Conservation (phyloP, 2,329 filamentous ascomycete genomes). For the Cladosporium sp. region DNA sequence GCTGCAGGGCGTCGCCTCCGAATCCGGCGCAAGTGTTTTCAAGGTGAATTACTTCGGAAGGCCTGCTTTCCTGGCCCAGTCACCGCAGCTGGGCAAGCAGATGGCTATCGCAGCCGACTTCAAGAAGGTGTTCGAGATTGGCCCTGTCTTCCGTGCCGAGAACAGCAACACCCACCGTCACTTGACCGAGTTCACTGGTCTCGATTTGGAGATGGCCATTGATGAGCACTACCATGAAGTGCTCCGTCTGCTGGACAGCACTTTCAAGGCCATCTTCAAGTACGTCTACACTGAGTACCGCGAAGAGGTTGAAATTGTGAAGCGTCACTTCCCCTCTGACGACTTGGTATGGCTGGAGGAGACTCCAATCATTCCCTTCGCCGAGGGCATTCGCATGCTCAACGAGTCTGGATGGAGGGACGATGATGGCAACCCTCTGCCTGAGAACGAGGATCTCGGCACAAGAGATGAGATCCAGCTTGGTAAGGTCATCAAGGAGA, state of each 20-base stretch:
- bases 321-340: conserved; percentile 78
- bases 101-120: conserved; percentile 90
- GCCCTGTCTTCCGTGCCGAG: conserved; percentile 87
- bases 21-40: conserved; percentile 89
- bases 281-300: conserved; percentile 65
- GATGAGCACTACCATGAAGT: conserved; percentile 88
- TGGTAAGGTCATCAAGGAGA: conserved; percentile 78
- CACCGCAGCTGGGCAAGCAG: conserved; percentile 87
- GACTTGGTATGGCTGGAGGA: conserved; percentile 84
- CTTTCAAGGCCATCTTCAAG: conserved; percentile 75
- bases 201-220: conserved; percentile 91
- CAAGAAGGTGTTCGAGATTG: conserved; percentile 82
- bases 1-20: conserved; percentile 82
- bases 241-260: conserved; percentile 69
- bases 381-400: conserved; percentile 74
- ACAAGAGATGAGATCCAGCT: conserved; percentile 85
- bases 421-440: conserved; percentile 68
- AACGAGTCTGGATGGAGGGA: conserved; percentile 72
- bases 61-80: conserved; percentile 83
- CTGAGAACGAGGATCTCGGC: conserved; percentile 72
- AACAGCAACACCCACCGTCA: conserved; percentile 95
- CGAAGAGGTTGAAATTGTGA: conserved; percentile 72
- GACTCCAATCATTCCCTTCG: conserved; percentile 77
- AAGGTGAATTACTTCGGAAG: conserved; percentile 88
- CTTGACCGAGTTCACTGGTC: conserved; percentile 88